Evolutionary conservation across 2,329 filamentous ascomycete genomes (phyloP), one percentile per base, ranked within the genome.

Genomic region (Tothia fuscella): DNA sequence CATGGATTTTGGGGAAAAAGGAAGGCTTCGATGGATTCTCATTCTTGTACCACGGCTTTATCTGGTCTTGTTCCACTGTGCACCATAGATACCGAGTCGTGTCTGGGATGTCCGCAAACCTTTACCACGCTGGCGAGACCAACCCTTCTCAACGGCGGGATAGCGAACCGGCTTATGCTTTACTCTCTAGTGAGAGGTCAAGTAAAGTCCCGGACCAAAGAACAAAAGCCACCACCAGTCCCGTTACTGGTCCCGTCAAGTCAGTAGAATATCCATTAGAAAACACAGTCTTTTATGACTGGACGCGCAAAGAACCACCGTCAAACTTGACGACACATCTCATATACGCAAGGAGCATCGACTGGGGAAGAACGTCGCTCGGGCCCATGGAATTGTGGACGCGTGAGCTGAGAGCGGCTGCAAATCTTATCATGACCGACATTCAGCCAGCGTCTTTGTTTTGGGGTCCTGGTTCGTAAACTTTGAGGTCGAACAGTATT

Each of bases 301-400:
- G 37, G 37, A 39, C 37, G 5, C 24, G 12, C 5, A 6, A 19
- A 13, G 37, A 39, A 20, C 14, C 14, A 6, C 24, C 24, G 10
- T 19, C 26, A 14, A 19, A 39, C 30, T 14, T 39, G 14, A 28
- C 37, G 19, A 25, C 26, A 5, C 37, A 39, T 17, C 12, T 41
- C 17, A 32, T 9, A 24, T 33, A 26, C 20, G 30, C 30, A n/a
- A 17, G 30, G 22, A 16, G 19, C 20, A 24, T 41, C 3, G 38
- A 33, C 10, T 41, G 38, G 38, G 6, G n/a, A 21, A 41, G 10
- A 14, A 34, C 38, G n/a, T 12, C 26, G n/a, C 6, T 41, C 5
- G 38, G 38, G 17, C 28, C 28, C 13, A 34, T 41, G 30, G 28
- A 41, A n/a, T n/a, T 12, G 10, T 41, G 38, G 38, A 16, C 16